A percentile compares a stretch with the other conserved stretches of the same genome.
These are phyloP conservation scores for Nicotiana knightiana DNA, from an alignment of 257 asterid species.

Conservation along the genomic window DNA sequence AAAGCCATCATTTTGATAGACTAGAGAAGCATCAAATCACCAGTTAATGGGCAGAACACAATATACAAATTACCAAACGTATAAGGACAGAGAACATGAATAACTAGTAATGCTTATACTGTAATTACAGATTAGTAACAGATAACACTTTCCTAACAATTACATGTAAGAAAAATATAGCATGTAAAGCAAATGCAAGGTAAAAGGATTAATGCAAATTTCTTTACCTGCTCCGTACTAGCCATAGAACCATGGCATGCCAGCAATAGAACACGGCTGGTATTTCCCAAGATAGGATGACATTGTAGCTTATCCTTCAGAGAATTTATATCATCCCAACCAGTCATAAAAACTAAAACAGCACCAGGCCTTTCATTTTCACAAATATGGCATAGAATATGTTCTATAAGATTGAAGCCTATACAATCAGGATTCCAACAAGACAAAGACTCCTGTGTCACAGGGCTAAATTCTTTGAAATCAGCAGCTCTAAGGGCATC, in stretches of 20 bases:
- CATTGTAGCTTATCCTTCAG: constrained; percentile 77
- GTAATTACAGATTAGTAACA: not conserved
- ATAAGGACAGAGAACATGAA: not conserved
- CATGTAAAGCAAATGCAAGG: not conserved
- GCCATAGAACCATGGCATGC: constrained; percentile 98
- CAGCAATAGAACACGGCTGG: constrained; percentile 60
- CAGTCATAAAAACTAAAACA: constrained; percentile 87
- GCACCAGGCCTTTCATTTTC: constrained; percentile 72
- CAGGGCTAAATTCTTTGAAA: constrained; percentile 48
- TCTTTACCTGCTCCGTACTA: constrained; percentile 78
- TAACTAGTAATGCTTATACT: not conserved
- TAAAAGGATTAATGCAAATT: not conserved
- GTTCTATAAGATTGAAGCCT: constrained; percentile 72
- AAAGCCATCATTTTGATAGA: not conserved
- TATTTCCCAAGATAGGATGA: constrained; percentile 74
- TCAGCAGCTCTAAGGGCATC: constrained; percentile 66
- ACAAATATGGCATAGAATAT: constrained; percentile 66
- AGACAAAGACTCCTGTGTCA: constrained; percentile 72
- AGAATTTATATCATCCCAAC: constrained; percentile 92
- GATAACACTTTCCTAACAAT: not conserved
- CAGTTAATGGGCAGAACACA: not conserved
- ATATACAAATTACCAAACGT: not conserved
- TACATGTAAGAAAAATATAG: not conserved
- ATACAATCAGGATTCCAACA: constrained; percentile 94
- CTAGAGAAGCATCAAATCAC: not conserved